Conservation (phyloP, 495 filamentous ascomycete genomes). For the Xylaria bambusicola region DNA sequence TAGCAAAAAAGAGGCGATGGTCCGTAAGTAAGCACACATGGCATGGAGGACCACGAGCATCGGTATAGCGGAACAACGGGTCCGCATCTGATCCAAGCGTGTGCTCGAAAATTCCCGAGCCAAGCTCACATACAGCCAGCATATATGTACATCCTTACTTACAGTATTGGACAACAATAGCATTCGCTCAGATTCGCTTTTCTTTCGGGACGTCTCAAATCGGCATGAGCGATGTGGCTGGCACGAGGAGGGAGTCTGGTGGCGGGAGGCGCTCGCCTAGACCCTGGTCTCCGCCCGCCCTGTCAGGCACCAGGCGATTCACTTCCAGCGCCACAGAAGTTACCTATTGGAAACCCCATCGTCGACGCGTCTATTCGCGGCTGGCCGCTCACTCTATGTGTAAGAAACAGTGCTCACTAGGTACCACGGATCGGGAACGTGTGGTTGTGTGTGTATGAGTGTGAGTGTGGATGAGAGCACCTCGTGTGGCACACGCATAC, state of each 20-base stretch:
- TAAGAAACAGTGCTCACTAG: not conserved
- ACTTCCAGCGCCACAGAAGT: not conserved
- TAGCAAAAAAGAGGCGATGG: not conserved
- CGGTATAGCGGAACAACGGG: slow-evolving; percentile 14
- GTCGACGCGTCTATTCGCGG: not conserved
- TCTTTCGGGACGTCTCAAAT: slow-evolving; percentile 2
- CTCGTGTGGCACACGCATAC: too few species aligned
- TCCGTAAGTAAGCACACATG: not conserved
- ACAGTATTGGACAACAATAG: too few species aligned
- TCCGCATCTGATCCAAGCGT: slow-evolving; percentile 3
- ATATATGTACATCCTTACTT: too few species aligned
- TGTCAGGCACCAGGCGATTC: slow-evolving; percentile 10
- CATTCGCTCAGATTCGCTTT: not conserved
- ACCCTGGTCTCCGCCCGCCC: slow-evolving; percentile 2
- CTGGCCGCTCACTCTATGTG: not conserved
- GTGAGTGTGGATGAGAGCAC: too few species aligned
- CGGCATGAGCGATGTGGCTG: slow-evolving; percentile 18
- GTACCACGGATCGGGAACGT: too few species aligned
- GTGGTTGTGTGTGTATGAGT: too few species aligned
- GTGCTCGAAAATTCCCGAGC: slow-evolving; percentile 4
- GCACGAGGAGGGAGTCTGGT: slow-evolving; percentile 7
- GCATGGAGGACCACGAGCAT: not conserved
- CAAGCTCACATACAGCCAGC: too few species aligned
- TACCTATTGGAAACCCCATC: not conserved
- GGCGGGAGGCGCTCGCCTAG: slow-evolving; percentile 9